Evolutionary conservation across 352 stramenopile species (phyloP), one percentile per base, ranked within the genome.

Genomic region (Phytophthora ramorum): DNA sequence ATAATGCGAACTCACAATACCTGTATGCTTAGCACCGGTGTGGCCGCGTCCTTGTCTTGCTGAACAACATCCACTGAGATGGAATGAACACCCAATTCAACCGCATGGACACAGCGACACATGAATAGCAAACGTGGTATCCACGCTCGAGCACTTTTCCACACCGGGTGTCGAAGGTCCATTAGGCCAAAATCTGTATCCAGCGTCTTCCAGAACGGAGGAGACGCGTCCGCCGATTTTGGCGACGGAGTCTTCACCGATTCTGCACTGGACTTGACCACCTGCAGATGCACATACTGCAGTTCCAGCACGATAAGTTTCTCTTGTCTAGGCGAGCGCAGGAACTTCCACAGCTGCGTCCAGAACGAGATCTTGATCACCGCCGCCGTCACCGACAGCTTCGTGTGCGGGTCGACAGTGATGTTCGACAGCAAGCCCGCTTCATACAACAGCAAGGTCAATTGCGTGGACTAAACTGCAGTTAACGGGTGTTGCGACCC

Each of bases 381-480:
- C 1, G 51, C 48, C 9, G 83, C 45, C 2, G 35, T 62, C n/a
- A 95, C 58, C 9, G 70, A 76, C n/a, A 92, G n/a, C 50, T 62
- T 77, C 13, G 70, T 85, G 3, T 49, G 17, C 4, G 71, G 22
- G 43, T 85, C 61, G 9, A 90, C 20, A 8, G 35, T 30, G 40
- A 95, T 81, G 44, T 89, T 81, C 4, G 63, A 65, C 19, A 93
- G 58, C 5, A 91, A 55, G 0, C 78, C 81, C 6, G 52, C 84
- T 91, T 54, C 13, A 59, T 63, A 41, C 8, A 56, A 6, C 3
- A 47, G 5, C 3, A 20, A 20, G 34, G 7, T 22, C 3, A 30
- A 22, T 48, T 16, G 55, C 24, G 3, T 12, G 7, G 48, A 35
- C 20, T 48, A 60, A 41, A 47, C 4, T 46, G 22, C 20, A 16